These are phyloP conservation scores for Mucor saturninus DNA, from an alignment of 371 early-diverging fungal species.

Conservation along the genomic window DNA sequence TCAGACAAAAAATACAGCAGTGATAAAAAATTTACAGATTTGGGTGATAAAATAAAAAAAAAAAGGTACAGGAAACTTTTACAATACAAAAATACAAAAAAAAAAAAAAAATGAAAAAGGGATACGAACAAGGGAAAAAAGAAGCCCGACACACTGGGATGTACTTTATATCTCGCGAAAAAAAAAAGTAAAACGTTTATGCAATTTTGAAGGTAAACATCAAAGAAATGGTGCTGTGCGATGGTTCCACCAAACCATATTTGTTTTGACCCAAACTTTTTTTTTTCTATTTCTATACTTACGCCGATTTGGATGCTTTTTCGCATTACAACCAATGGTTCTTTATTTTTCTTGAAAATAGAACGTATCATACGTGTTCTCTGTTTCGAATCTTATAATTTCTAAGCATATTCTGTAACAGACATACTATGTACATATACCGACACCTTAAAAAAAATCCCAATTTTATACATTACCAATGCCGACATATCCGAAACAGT, in stretches of 20 bases:
- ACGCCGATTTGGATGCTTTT: slow-evolving; percentile 6
- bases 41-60: too few species aligned
- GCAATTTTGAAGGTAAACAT: not conserved
- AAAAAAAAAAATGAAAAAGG: slow-evolving; percentile 2
- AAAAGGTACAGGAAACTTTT: not conserved
- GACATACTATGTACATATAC: not conserved
- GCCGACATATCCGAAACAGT: not conserved
- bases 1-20: slow-evolving; percentile 1
- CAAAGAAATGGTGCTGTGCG: not conserved
- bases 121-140: not conserved
- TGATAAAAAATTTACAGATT: not conserved
- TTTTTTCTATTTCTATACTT: slow-evolving; percentile 16
- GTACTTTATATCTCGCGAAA: slow-evolving; percentile 2
- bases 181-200: not conserved
- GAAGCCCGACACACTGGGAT: not conserved
- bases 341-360: not conserved
- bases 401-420: not conserved
- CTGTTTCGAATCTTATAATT: not conserved
- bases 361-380: not conserved
- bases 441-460: not conserved
- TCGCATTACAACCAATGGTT: not conserved
- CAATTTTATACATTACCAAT: not conserved
- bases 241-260: slow-evolving; percentile 12
- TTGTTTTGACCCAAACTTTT: slow-evolving; percentile 6
- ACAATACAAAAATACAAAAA: slow-evolving; percentile 2